phyloP scores from a whole-genome alignment of 2,329 filamentous ascomycete species.

The Ceratocystis diversiconidia region DNA sequence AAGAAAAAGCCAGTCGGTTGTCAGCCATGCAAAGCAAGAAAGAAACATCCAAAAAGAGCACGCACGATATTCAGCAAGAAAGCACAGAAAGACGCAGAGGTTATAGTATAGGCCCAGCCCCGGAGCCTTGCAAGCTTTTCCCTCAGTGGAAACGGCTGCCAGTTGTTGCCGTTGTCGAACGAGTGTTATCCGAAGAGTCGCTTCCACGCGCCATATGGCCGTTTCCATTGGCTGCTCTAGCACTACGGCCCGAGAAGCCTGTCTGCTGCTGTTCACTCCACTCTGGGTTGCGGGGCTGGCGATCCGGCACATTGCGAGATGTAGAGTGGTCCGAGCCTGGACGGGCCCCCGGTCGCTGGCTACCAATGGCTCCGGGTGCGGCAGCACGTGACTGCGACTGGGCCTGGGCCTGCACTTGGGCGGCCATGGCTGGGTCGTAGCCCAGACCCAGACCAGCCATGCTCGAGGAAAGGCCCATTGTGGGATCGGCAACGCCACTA shows the following conservation, averaged over 20 bases:
- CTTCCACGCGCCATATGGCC: conserved; percentile 49
- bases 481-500: conserved; percentile 9
- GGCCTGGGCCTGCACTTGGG: too few species aligned
- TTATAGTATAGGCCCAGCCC: too few species aligned
- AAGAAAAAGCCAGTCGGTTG: not conserved
- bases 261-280: conserved; percentile 37
- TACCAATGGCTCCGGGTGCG: conserved; percentile 46
- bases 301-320: conserved; percentile 38
- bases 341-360: conserved; percentile 39
- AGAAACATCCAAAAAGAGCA: not conserved
- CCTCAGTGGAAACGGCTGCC: conserved; percentile 20
- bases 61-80: not conserved
- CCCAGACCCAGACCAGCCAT: conserved; percentile 13
- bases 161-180: conserved; percentile 27
- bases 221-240: conserved; percentile 31
- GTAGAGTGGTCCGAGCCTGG: conserved; percentile 21
- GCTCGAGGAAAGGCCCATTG: conserved; percentile 13
- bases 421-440: conserved; percentile 19
- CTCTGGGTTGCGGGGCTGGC: conserved; percentile 50
- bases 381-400: conserved; percentile 29
- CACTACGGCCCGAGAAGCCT: conserved; percentile 40
- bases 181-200: conserved; percentile 34
- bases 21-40: not conserved
- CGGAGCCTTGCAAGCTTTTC: not conserved
- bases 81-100: not conserved